Conservation (phyloP, 2,329 filamentous ascomycete species). For the Beauveria scarabaeidicola region DNA sequence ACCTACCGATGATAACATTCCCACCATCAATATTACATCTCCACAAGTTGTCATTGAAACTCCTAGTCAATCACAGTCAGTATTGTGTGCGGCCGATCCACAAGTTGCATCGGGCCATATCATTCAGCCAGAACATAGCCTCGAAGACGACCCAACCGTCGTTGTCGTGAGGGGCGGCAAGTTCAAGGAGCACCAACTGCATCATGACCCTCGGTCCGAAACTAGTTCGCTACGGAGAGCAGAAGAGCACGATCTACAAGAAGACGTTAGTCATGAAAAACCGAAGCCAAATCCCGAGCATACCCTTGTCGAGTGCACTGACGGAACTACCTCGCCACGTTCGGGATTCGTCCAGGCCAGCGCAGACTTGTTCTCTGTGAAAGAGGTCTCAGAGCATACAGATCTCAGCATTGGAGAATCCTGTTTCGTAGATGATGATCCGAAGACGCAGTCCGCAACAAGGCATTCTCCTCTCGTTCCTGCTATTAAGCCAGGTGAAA, state of each 20-base stretch:
- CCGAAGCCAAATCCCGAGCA: not conserved
- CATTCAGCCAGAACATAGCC: slow-evolving; percentile 6
- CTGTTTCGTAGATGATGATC: not conserved
- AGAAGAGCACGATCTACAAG: not conserved
- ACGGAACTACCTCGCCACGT: not conserved
- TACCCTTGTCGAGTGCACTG: not conserved
- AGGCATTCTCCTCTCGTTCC: too few species aligned
- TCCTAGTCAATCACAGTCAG: not conserved
- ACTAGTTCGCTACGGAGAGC: not conserved
- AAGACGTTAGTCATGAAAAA: not conserved
- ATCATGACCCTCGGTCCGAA: not conserved
- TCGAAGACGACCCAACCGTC: not conserved
- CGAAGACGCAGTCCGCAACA: not conserved
- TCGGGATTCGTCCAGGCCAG: not conserved
- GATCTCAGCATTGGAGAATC: not conserved
- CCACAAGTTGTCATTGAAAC: slow-evolving; percentile 1
- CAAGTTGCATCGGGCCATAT: slow-evolving; percentile 3
- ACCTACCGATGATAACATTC: not conserved
- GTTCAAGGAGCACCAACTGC: slow-evolving; percentile 3
- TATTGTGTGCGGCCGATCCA: not conserved
- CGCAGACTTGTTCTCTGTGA: not conserved
- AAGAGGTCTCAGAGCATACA: not conserved
- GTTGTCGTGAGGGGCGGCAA: not conserved
- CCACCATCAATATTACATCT: slow-evolving; percentile 3
- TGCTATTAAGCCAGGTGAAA: not conserved